Percentiles rank a stretch among this genome's conserved stretches.
Evolutionary conservation across 2,329 filamentous ascomycete species (phyloP).

Genomic region (Exophiala lecanii-corni): DNA sequence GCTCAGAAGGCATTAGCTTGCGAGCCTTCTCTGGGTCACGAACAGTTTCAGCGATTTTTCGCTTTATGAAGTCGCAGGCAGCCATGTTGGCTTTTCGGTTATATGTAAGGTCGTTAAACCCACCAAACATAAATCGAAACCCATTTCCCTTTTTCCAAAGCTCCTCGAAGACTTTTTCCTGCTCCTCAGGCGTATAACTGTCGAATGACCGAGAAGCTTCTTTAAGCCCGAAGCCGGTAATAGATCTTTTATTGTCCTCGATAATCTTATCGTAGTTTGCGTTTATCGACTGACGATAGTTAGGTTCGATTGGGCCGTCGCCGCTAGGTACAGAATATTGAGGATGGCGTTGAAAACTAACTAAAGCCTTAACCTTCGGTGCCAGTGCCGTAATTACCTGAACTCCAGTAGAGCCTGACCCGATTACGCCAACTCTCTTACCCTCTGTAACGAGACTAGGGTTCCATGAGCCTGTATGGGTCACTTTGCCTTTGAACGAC

Average conservation of each 20-base stretch:
- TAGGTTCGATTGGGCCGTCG: conserved; percentile 1
- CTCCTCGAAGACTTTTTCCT: conserved; percentile 28
- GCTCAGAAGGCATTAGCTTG: conserved; percentile 43
- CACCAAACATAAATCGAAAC: conserved; percentile 37
- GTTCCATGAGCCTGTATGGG: conserved; percentile 42
- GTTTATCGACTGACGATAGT: conserved; percentile 27
- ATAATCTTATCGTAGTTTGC: conserved; percentile 33
- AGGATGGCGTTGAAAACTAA: conserved; percentile 34
- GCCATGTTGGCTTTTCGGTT: conserved; percentile 38
- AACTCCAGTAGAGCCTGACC: conserved; percentile 40
- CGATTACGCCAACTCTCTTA: conserved; percentile 37
- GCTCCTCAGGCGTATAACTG: conserved; percentile 7
- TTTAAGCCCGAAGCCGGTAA: conserved; percentile 21
- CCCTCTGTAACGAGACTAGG: conserved; percentile 6
- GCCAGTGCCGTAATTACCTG: conserved; percentile 31
- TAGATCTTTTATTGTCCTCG: conserved; percentile 27
- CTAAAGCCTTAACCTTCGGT: conserved; percentile 29
- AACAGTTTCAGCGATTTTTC: conserved; percentile 31
- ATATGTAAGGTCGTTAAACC: conserved; percentile 34
- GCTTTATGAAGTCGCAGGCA: conserved; percentile 35
- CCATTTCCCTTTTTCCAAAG: conserved; percentile 32
- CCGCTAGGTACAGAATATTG: conserved; percentile 11
- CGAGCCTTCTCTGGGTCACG: conserved; percentile 30
- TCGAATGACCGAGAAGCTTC: conserved; percentile 23
- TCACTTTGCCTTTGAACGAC: conserved; percentile 36